Percentiles rank a stretch among this genome's conserved stretches.
Conservation (phyloP, 2,329 filamentous ascomycete species). For the Herpotrichia juniperi region DNA sequence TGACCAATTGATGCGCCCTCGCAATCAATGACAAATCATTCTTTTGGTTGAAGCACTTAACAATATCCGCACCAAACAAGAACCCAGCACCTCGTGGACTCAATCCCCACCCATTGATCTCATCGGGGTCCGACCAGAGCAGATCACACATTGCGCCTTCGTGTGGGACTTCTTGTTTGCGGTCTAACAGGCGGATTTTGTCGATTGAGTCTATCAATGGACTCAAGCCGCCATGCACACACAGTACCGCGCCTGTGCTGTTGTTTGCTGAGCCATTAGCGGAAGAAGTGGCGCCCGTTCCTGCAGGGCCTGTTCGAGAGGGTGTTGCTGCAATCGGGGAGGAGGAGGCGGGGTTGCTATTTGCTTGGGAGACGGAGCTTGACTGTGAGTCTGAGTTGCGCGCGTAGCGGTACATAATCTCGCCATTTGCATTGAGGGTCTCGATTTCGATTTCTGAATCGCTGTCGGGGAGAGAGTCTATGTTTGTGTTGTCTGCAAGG, state of each 20-base stretch:
- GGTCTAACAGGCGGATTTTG: conserved; percentile 91
- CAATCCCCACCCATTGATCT: conserved; percentile 96
- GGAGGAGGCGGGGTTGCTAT: conserved; percentile 40
- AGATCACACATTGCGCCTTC: conserved; percentile 99
- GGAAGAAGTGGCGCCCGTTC: conserved; percentile 76
- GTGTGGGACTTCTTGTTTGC: conserved; percentile 90
- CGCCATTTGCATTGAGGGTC: conserved; percentile 83
- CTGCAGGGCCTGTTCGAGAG: conserved; percentile 66
- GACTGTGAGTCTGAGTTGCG: conserved; percentile 52
- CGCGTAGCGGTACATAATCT: conserved; percentile 75
- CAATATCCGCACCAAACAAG: conserved; percentile 93
- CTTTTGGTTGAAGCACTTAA: conserved; percentile 87
- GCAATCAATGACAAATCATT: conserved; percentile 94
- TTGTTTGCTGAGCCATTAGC: conserved; percentile 63
- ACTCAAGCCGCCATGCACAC: conserved; percentile 91
- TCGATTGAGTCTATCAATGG: conserved; percentile 92
- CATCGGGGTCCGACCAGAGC: conserved; percentile 96
- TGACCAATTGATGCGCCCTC: conserved; percentile 94
- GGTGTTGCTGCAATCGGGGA: conserved; percentile 44
- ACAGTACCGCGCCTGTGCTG: conserved; percentile 76
- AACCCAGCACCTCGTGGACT: conserved; percentile 95
- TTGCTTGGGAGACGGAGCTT: conserved; percentile 35
- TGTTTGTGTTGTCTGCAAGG: conserved; percentile 57
- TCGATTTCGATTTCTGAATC: conserved; percentile 89
- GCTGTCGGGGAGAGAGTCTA: conserved; percentile 54